Percentiles rank a stretch among this genome's conserved stretches.
Conservation (phyloP, 352 stramenopile genomes). For the Phytophthora agathidicida region DNA sequence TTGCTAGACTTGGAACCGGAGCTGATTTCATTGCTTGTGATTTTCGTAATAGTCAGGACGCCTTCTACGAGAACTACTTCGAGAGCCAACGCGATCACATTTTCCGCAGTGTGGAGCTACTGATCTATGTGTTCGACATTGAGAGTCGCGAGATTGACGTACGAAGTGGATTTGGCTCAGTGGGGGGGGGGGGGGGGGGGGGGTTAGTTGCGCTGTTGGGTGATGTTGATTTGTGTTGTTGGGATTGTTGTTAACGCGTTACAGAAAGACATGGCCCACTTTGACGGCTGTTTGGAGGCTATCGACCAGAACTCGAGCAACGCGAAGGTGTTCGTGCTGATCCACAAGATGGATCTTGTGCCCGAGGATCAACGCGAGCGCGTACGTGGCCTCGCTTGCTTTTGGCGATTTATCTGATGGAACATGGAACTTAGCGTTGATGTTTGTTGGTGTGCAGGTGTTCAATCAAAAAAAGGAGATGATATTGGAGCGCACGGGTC, state of each 20-base stretch:
- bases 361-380: slow-evolving; percentile 83
- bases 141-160: slow-evolving; percentile 89
- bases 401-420: too few species aligned
- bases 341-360: slow-evolving; percentile 99
- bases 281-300: slow-evolving; percentile 96
- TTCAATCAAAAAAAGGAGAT: slow-evolving; percentile 96
- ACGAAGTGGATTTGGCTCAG: slow-evolving; percentile 6
- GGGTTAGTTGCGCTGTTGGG: slow-evolving; percentile 4
- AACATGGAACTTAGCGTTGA: not conserved
- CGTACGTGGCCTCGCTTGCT: slow-evolving; percentile 38
- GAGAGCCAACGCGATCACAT: slow-evolving; percentile 99
- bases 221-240: slow-evolving; percentile 13
- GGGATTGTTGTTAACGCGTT: slow-evolving; percentile 13
- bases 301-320: slow-evolving; percentile 99
- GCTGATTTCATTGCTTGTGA: slow-evolving; percentile 9
- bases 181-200: too few species aligned
- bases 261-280: slow-evolving; percentile 98
- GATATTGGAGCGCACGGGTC: slow-evolving; percentile 91
- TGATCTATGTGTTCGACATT: slow-evolving; percentile 99
- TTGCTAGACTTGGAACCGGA: not conserved
- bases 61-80: slow-evolving; percentile 99
- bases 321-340: slow-evolving; percentile 98
- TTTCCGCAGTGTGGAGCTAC: slow-evolving; percentile 97
- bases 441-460: slow-evolving; percentile 53
- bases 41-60: slow-evolving; percentile 90